These are phyloP conservation scores for Anastatica hierochuntica DNA, from an alignment of 345 rosid genomes.

Conservation along the genomic window DNA sequence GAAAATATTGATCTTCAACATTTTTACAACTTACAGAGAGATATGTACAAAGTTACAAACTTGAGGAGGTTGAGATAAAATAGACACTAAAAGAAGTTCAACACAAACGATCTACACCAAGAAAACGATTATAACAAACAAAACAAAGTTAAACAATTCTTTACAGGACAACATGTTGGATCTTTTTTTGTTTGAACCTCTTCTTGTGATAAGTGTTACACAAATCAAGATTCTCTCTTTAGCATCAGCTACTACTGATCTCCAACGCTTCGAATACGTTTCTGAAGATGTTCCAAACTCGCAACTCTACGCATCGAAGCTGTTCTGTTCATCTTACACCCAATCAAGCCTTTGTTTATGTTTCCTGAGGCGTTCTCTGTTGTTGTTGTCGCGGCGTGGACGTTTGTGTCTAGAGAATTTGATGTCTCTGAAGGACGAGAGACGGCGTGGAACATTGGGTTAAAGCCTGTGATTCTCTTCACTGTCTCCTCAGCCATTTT, in stretches of 20 bases:
- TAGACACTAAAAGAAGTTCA: too few relatives aligned
- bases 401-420: slow-evolving; percentile 26
- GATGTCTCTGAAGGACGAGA: slow-evolving; percentile 43
- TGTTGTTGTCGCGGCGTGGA: slow-evolving; percentile 21
- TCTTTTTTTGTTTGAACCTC: too few relatives aligned
- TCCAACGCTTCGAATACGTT: slow-evolving; percentile 54
- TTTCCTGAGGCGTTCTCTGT: slow-evolving; percentile 15
- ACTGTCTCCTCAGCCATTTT: slow-evolving; percentile 94
- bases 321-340: slow-evolving; percentile 56
- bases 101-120: too few relatives aligned
- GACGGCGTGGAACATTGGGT: slow-evolving; percentile 42
- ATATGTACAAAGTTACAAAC: too few relatives aligned
- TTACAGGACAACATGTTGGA: too few relatives aligned
- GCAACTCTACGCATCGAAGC: slow-evolving; percentile 73
- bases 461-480: slow-evolving; percentile 68
- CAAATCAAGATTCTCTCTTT: slow-evolving; percentile 6
- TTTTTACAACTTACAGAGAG: too few relatives aligned
- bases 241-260: slow-evolving; percentile 17
- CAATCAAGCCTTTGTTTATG: too few relatives aligned
- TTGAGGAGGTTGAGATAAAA: too few relatives aligned
- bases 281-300: slow-evolving; percentile 88
- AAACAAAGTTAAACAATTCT: too few relatives aligned
- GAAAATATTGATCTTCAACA: too few relatives aligned
- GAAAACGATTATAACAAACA: too few relatives aligned
- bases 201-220: background rate